Conservation (phyloP, 257 asterid species). For the Eucommia ulmoides region DNA sequence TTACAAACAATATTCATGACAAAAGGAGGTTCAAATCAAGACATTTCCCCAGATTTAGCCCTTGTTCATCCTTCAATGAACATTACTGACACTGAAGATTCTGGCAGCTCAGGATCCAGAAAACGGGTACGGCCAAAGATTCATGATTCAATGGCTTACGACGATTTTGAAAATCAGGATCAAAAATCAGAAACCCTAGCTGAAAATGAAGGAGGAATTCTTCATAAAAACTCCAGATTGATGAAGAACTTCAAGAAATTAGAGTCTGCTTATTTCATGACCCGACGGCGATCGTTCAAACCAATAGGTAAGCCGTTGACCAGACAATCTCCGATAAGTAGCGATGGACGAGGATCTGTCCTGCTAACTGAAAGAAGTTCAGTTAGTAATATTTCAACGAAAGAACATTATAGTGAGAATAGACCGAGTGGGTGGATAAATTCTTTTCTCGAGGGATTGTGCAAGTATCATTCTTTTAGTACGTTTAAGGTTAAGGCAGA, state of each 20-base stretch:
- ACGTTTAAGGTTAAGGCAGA: slow-evolving; percentile 79
- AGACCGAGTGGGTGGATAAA: slow-evolving; percentile 55
- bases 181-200: slow-evolving; percentile 23
- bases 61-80: slow-evolving; percentile 21
- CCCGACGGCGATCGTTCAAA: slow-evolving; percentile 43
- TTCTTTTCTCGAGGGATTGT: slow-evolving; percentile 71
- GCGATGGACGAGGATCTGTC: slow-evolving; percentile 40
- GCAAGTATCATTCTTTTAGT: slow-evolving; percentile 72
- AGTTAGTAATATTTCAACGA: slow-evolving; percentile 45
- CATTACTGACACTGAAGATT: slow-evolving; percentile 38
- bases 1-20: slow-evolving; percentile 36
- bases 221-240: slow-evolving; percentile 51
- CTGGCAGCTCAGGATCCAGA: slow-evolving; percentile 53
- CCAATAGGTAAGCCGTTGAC: slow-evolving; percentile 22
- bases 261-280: slow-evolving; percentile 69
- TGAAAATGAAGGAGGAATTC: slow-evolving; percentile 29
- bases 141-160: slow-evolving; percentile 20
- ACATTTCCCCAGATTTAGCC: slow-evolving; percentile 24
- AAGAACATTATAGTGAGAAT: slow-evolving; percentile 35
- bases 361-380: slow-evolving; percentile 65
- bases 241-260: slow-evolving; percentile 74
- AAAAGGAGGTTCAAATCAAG: slow-evolving; percentile 35
- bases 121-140: slow-evolving; percentile 45
- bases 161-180: slow-evolving; percentile 18
- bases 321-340: slow-evolving; percentile 36